Evolutionary conservation across 225 moss, liverwort and hornwort genomes (phyloP).

Genomic region (Polytrichum commune): DNA sequence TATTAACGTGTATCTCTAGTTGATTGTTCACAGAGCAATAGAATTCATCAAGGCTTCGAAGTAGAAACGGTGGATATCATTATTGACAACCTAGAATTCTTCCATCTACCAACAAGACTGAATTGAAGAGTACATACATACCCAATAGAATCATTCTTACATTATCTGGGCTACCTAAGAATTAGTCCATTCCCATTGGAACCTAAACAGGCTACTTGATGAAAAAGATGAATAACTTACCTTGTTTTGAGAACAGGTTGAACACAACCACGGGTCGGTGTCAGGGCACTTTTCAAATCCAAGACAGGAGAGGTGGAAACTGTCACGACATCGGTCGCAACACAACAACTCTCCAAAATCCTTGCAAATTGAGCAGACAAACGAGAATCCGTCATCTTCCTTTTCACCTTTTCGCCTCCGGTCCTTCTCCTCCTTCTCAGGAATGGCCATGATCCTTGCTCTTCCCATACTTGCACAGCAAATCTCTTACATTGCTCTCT

Average conservation of each 20-base stretch:
- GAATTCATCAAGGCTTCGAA: no score
- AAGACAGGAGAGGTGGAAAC: conserved; percentile 67
- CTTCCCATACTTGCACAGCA: conserved; percentile 8
- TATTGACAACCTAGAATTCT: no score
- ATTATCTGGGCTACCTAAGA: no score
- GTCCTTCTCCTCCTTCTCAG: neutral
- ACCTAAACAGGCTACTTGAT: no score
- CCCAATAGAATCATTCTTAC: no score
- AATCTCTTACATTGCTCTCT: no score
- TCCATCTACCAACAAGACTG: no score
- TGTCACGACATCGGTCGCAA: conserved; percentile 62
- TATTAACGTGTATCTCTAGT: no score
- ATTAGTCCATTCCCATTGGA: no score
- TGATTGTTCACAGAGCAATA: no score
- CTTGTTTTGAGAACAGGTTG: conserved; percentile 55
- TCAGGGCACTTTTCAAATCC: conserved; percentile 50
- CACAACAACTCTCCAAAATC: conserved; percentile 74
- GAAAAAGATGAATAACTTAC: conserved; percentile 6
- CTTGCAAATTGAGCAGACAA: conserved; percentile 54
- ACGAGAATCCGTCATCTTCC: conserved; percentile 60
- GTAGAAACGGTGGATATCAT: no score
- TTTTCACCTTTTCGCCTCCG: conserved; percentile 17
- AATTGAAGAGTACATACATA: no score
- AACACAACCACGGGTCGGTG: conserved; percentile 60
- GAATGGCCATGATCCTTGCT: conserved; percentile 6